Evolutionary conservation across 768 basidiomycete genomes (phyloP).

Genomic region (Lactarius psammicola): DNA sequence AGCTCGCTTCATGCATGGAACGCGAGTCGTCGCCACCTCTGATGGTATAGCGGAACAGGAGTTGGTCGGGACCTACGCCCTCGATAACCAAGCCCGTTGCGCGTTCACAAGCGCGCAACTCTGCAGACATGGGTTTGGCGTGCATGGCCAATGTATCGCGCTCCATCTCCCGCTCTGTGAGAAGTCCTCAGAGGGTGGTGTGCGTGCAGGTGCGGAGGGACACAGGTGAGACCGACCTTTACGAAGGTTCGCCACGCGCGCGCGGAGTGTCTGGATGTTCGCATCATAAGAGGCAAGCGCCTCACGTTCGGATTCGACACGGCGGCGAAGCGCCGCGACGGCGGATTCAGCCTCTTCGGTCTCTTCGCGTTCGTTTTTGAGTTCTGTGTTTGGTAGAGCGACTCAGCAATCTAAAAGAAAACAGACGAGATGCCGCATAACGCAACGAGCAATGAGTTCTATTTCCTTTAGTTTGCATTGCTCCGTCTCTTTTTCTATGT

Average conservation of each 20-base stretch:
- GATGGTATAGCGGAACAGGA: slow-evolving; percentile 63
- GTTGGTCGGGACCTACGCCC: slow-evolving; percentile 68
- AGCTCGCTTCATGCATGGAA: slow-evolving; percentile 23
- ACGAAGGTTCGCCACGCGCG: slow-evolving; percentile 56
- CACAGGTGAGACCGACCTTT: slow-evolving; percentile 49
- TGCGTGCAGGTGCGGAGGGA: not conserved
- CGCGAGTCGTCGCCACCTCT: slow-evolving; percentile 8
- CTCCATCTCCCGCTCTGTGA: slow-evolving; percentile 67
- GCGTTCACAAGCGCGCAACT: slow-evolving; percentile 56
- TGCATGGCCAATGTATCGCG: slow-evolving; percentile 52
- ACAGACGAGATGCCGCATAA: not conserved
- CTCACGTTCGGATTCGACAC: slow-evolving; percentile 62
- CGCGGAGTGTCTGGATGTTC: slow-evolving; percentile 73
- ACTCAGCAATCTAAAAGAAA: not conserved
- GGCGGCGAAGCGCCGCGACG: slow-evolving; percentile 59
- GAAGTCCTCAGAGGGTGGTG: not conserved
- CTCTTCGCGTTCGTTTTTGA: slow-evolving; percentile 62
- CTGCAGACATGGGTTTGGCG: slow-evolving; percentile 51
- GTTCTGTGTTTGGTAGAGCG: not conserved
- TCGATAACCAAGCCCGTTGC: slow-evolving; percentile 57
- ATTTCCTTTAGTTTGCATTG: slow-evolving; percentile 56
- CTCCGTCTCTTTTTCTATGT: slow-evolving; percentile 42
- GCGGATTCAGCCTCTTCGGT: slow-evolving; percentile 65
- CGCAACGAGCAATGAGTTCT: slow-evolving; percentile 66
- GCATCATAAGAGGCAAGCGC: slow-evolving; percentile 55